These are phyloP conservation scores for Aaosphaeria pasadenensis DNA, from an alignment of 2,329 filamentous ascomycete species.

Conservation along the genomic window DNA sequence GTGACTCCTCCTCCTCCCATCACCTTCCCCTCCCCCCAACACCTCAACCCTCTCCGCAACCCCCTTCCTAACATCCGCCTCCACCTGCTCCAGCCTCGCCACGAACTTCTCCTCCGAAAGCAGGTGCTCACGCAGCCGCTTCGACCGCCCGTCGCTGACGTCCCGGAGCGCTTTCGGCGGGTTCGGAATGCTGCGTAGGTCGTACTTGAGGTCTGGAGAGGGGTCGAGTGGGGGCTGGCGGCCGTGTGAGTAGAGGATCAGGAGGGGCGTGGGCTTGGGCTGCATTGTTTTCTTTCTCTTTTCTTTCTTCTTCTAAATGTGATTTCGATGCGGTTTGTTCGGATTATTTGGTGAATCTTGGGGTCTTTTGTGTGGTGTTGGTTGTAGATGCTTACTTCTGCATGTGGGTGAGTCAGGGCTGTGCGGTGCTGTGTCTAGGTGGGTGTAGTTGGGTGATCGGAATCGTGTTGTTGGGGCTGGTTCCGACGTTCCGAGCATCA, in stretches of 20 bases:
- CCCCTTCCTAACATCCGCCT: slow-evolving; percentile 5
- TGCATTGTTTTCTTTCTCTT: not conserved
- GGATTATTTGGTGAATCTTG: too few relatives aligned
- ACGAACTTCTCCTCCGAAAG: slow-evolving; percentile 9
- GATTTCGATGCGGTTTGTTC: too few relatives aligned
- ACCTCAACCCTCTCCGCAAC: slow-evolving; percentile 6
- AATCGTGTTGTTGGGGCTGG: too few relatives aligned
- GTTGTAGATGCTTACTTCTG: too few relatives aligned
- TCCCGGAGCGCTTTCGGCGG: slow-evolving; percentile 11
- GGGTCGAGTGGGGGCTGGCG: slow-evolving; percentile 12
- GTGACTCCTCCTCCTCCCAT: not conserved
- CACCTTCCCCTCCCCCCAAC: not conserved
- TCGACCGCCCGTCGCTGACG: slow-evolving; percentile 13
- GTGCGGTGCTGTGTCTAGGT: too few relatives aligned
- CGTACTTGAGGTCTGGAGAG: slow-evolving; percentile 13
- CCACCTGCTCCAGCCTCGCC: slow-evolving; percentile 5
- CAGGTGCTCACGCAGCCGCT: slow-evolving; percentile 13
- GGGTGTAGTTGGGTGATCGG: too few relatives aligned
- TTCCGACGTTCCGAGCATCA: too few relatives aligned
- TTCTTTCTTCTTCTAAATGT: too few relatives aligned
- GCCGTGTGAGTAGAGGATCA: slow-evolving; percentile 13
- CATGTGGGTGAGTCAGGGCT: too few relatives aligned
- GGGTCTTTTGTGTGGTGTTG: too few relatives aligned
- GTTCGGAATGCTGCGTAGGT: slow-evolving; percentile 13
- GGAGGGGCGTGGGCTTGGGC: slow-evolving; percentile 1